These are phyloP conservation scores for peach (Prunus persica) DNA, from an alignment of 306 rosid genomes.

Conservation along the genomic window Prunus_persica_NCBIv2 NC_034010.1:21035501-21036000, in stretches of 20 bases:
- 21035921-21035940: not conserved
- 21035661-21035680: not conserved
- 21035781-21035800: not conserved
- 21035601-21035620: not conserved
- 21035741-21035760: not conserved
- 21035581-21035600: not conserved
- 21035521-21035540: too few relatives aligned
- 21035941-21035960: not conserved
- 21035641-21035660: slow-evolving; percentile 3
- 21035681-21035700: slow-evolving; percentile 24
- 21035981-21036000: too few relatives aligned
- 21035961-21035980: not conserved
- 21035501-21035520: too few relatives aligned
- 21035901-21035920: too few relatives aligned
- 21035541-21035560: too few relatives aligned
- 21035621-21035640: slow-evolving; percentile 3
- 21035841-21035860: not conserved
- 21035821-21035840: not conserved
- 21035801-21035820: not conserved
- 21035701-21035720: slow-evolving; percentile 10
- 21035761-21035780: not conserved
- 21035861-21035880: not conserved
- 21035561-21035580: too few relatives aligned
- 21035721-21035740: not conserved
- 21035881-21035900: too few relatives aligned